phyloP scores from a whole-genome alignment of 768 basidiomycete genomes.

The Rhizopogon sp. region DNA sequence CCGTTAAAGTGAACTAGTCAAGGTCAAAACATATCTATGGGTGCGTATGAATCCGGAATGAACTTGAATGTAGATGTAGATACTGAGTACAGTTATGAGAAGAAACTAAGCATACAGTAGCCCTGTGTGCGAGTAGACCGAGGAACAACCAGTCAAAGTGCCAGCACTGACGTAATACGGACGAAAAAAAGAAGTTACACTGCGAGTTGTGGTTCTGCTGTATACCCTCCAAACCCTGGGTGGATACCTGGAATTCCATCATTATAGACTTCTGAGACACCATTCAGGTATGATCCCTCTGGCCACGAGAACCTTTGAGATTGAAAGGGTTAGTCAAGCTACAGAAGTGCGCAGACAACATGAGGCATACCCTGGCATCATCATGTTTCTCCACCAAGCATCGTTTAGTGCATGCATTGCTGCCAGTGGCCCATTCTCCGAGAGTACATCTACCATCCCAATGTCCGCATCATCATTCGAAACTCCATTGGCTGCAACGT shows the following conservation, averaged over 20 bases:
- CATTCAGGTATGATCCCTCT: constrained; percentile 19
- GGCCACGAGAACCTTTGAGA: constrained; percentile 27
- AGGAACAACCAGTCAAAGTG: neutral
- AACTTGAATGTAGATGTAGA: too few species aligned
- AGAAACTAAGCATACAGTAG: too few species aligned
- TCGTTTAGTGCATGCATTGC: constrained; percentile 72
- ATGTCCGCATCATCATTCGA: constrained; percentile 10
- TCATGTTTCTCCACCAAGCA: constrained; percentile 72
- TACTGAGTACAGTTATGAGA: too few species aligned
- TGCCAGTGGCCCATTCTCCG: constrained; percentile 56
- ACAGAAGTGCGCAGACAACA: neutral
- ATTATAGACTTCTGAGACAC: constrained; percentile 12
- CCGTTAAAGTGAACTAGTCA: too few species aligned
- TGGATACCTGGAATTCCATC: constrained; percentile 14
- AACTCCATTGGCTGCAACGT: constrained; percentile 24
- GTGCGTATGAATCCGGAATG: too few species aligned
- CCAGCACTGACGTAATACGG: neutral
- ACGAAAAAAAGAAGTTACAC: constrained; percentile 7
- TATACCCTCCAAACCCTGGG: constrained; percentile 15
- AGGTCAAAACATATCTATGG: too few species aligned
- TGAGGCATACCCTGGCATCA: constrained; percentile 71
- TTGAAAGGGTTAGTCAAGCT: neutral
- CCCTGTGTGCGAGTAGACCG: neutral
- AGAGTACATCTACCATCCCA: constrained; percentile 18
- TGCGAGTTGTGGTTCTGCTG: constrained; percentile 19